These are phyloP conservation scores for Cercospora beticola DNA, from an alignment of 2,329 filamentous ascomycete species.

Conservation along the genomic window DNA sequence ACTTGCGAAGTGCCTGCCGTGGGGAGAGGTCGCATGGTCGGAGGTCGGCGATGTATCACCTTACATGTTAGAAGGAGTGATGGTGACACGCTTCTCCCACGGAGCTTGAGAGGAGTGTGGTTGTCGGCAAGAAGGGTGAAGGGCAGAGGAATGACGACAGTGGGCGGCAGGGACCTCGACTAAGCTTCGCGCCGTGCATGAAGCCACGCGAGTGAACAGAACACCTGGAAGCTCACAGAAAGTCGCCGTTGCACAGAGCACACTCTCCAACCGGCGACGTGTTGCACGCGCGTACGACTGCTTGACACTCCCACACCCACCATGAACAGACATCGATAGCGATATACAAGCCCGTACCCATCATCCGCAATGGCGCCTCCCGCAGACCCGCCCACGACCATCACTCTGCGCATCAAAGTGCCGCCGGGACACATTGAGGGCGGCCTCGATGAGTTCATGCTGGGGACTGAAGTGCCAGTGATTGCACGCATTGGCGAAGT, in stretches of 20 bases:
- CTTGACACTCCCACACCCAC: background rate
- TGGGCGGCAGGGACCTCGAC: background rate
- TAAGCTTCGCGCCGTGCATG: background rate
- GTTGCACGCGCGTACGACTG: background rate
- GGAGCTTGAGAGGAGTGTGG: background rate
- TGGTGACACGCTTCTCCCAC: background rate
- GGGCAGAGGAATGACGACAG: background rate
- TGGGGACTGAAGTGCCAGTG: constrained; percentile 30
- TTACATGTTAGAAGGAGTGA: constrained; percentile 2
- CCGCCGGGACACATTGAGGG: constrained; percentile 34
- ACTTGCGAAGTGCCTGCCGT: constrained; percentile 6
- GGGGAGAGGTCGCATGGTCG: constrained; percentile 13
- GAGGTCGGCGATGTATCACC: background rate
- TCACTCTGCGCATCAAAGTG: constrained; percentile 37
- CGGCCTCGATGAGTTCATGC: constrained; percentile 31
- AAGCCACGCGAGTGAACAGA: constrained; percentile 6
- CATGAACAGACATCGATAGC: background rate
- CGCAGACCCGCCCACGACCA: constrained; percentile 31
- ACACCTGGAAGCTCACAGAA: background rate
- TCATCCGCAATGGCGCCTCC: constrained; percentile 30
- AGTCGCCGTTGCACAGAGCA: background rate
- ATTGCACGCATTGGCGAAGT: constrained; percentile 52
- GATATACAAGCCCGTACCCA: background rate
- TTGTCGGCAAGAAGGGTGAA: background rate
- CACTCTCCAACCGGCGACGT: background rate